Conservation (phyloP, 495 filamentous ascomycete species). For the Xanthoparmelia taractica region DNA sequence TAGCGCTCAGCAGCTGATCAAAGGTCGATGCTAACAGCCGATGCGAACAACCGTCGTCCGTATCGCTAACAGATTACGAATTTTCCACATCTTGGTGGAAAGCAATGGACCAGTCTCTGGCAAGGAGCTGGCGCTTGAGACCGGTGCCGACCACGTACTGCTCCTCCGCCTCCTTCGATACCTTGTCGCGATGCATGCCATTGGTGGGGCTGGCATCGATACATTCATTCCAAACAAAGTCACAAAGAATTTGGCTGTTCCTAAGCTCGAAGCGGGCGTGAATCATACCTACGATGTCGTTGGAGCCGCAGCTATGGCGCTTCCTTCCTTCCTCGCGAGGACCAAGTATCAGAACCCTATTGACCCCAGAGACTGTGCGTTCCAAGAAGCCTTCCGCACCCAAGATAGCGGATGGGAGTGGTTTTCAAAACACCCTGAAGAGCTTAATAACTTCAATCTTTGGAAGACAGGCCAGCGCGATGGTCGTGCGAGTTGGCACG, state of each 20-base stretch:
- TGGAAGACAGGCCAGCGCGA: conserved; percentile 13
- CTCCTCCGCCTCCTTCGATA: conserved; percentile 20
- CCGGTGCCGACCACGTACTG: conserved; percentile 14
- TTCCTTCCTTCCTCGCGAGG: conserved; percentile 36
- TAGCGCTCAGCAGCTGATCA: not conserved
- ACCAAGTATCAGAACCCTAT: conserved; percentile 37
- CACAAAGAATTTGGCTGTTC: conserved; percentile 17
- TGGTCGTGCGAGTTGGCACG: conserved; percentile 2
- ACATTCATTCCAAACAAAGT: conserved; percentile 18
- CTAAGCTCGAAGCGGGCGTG: conserved; percentile 14
- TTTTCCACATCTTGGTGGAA: conserved; percentile 19
- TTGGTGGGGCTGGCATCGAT: conserved; percentile 18
- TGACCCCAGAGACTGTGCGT: conserved; percentile 30
- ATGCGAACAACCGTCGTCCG: not conserved
- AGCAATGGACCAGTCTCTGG: conserved; percentile 7
- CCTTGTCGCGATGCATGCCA: conserved; percentile 15
- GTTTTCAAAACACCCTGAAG: conserved; percentile 28
- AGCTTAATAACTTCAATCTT: conserved; percentile 26
- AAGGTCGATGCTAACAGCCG: not conserved
- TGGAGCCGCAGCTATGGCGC: conserved; percentile 27
- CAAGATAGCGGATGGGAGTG: conserved; percentile 24
- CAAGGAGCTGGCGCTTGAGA: conserved; percentile 10
- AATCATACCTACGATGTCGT: conserved; percentile 31
- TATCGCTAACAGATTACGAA: not conserved
- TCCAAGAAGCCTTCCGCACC: conserved; percentile 28